Percentiles rank a stretch among this genome's conserved stretches.
Conservation (phyloP, 2,329 filamentous ascomycete genomes). For the Thermothelomyces thermophilus region DNA sequence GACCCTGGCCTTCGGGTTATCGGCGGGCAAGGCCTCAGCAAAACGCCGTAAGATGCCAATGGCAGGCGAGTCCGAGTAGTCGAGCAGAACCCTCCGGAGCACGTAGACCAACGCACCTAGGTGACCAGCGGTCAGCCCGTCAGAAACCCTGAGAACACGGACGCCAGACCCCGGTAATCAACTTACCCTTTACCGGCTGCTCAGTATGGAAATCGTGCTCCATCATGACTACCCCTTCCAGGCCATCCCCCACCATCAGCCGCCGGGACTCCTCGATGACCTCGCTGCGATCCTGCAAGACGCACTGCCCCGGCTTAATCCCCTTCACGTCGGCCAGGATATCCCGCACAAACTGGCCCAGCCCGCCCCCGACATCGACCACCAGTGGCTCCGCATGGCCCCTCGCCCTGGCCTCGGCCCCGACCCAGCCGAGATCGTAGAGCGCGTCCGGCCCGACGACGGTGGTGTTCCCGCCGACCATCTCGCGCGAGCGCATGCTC, state of each 20-base stretch:
- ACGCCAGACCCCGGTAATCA: not conserved
- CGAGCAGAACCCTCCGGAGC: slow-evolving; percentile 27
- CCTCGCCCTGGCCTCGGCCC: slow-evolving; percentile 6
- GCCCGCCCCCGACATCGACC: slow-evolving; percentile 22
- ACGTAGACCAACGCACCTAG: slow-evolving; percentile 26
- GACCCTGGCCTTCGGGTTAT: slow-evolving; percentile 20
- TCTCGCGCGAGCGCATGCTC: slow-evolving; percentile 21
- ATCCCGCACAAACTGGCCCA: slow-evolving; percentile 21
- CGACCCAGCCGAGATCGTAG: slow-evolving; percentile 24
- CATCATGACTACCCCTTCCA: slow-evolving; percentile 22
- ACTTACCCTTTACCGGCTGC: slow-evolving; percentile 26
- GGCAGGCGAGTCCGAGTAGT: slow-evolving; percentile 26
- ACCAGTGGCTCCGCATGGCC: slow-evolving; percentile 2
- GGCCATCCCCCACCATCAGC: slow-evolving; percentile 16
- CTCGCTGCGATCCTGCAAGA: slow-evolving; percentile 19
- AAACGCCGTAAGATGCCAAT: slow-evolving; percentile 20
- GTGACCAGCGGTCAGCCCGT: not conserved
- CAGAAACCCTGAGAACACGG: not conserved
- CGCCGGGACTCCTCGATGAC: slow-evolving; percentile 25
- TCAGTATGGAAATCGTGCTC: slow-evolving; percentile 27
- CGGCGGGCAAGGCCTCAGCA: slow-evolving; percentile 18
- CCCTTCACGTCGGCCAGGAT: slow-evolving; percentile 12
- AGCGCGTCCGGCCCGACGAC: slow-evolving; percentile 16
- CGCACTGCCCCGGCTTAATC: slow-evolving; percentile 8
- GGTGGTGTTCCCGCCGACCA: slow-evolving; percentile 20